A percentile compares a stretch with the other conserved stretches of the same genome.
Evolutionary conservation across 768 basidiomycete genomes (phyloP).

Genomic region (Suillus subaureus): DNA sequence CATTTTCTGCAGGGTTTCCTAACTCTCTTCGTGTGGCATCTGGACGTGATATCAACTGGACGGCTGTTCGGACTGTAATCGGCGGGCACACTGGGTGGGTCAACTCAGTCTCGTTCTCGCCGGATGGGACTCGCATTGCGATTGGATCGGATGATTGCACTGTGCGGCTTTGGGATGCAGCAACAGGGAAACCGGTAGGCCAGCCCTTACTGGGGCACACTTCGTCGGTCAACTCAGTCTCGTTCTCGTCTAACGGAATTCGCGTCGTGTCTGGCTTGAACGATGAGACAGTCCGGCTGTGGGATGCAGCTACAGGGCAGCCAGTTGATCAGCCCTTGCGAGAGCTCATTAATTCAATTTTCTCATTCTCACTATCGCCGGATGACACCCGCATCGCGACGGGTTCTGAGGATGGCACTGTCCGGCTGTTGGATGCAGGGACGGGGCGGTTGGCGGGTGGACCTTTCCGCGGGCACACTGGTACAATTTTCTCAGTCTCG

Average conservation of each 20-base stretch:
- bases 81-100: background rate
- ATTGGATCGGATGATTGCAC: background rate
- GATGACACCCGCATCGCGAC: background rate
- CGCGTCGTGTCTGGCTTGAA: background rate
- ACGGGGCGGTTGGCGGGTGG: background rate
- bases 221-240: background rate
- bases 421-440: background rate
- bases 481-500: fast-evolving
- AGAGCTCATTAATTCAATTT: background rate
- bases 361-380: background rate
- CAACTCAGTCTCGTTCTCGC: background rate
- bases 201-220: background rate
- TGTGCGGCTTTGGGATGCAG: background rate
- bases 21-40: background rate
- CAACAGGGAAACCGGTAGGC: background rate
- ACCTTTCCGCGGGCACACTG: background rate
- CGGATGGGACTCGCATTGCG: background rate
- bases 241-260: background rate
- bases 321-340: background rate
- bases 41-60: background rate
- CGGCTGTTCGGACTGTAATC: background rate
- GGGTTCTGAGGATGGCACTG: background rate
- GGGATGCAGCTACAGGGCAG: background rate
- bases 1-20: background rate
- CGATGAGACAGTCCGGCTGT: background rate